phyloP scores from a whole-genome alignment of 768 basidiomycete species.

The Panus rudis region DNA sequence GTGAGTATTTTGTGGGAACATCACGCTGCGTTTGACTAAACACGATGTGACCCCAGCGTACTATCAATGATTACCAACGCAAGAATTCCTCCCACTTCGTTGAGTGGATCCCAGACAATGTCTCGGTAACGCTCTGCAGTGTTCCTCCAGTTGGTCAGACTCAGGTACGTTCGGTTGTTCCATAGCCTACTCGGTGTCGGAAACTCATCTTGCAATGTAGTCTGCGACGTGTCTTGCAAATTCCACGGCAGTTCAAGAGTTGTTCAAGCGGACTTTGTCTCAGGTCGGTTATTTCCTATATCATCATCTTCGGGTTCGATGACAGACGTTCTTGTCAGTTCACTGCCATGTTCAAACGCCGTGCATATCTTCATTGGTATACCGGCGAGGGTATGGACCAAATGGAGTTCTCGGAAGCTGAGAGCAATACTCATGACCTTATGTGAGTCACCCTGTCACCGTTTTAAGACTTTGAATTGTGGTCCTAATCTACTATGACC shows the following conservation, averaged over 20 bases:
- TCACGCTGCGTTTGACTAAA: slow-evolving; percentile 6
- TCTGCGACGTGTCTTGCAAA: slow-evolving; percentile 68
- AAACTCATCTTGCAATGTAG: slow-evolving; percentile 26
- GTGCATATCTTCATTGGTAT: slow-evolving; percentile 89
- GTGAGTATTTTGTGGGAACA: slow-evolving; percentile 13
- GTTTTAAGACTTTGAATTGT: background rate
- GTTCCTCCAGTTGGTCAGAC: slow-evolving; percentile 78
- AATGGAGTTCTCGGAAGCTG: slow-evolving; percentile 82
- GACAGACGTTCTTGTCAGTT: slow-evolving; percentile 40
- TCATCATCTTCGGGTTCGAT: background rate
- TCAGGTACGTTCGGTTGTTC: slow-evolving; percentile 36
- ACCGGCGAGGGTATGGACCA: slow-evolving; percentile 88
- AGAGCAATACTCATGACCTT: slow-evolving; percentile 74
- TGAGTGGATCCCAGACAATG: slow-evolving; percentile 92
- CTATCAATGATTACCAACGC: slow-evolving; percentile 44
- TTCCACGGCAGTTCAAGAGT: slow-evolving; percentile 78
- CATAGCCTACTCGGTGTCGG: background rate
- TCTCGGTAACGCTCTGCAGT: slow-evolving; percentile 76
- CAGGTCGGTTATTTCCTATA: slow-evolving; percentile 34
- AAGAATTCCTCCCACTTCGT: slow-evolving; percentile 74
- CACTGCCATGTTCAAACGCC: slow-evolving; percentile 71
- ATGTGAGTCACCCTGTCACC: slow-evolving; percentile 48
- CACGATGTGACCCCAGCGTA: background rate
- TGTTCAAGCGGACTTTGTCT: slow-evolving; percentile 68
- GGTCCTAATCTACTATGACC: slow-evolving; percentile 8